phyloP scores from a whole-genome alignment of 1,284 basidiomycete genomes.

The Malassezia obtusa region DNA sequence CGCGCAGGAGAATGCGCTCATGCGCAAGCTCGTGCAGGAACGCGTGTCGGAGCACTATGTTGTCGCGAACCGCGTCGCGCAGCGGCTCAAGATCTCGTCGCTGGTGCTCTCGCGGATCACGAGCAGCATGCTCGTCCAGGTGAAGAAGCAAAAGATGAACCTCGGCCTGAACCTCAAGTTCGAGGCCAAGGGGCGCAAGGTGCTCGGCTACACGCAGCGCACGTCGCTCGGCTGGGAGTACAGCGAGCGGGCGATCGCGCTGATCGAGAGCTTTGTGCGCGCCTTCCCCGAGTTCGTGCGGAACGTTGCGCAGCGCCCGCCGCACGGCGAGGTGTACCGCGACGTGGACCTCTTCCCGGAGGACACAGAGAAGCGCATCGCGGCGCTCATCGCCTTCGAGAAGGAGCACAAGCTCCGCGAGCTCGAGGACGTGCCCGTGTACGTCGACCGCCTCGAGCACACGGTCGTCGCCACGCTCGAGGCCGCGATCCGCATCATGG shows the following conservation, averaged over 20 bases:
- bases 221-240: conserved; percentile 82
- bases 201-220: conserved; percentile 84
- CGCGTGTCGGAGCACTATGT: conserved; percentile 27
- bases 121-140: conserved; percentile 81
- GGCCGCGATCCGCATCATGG: conserved; percentile 62
- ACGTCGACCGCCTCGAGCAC: conserved; percentile 81
- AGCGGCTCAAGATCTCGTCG: conserved; percentile 28
- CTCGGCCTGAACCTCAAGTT: conserved; percentile 92
- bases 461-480: conserved; percentile 52
- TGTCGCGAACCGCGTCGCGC: conserved; percentile 29
- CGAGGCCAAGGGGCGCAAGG: conserved; percentile 89
- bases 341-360: conserved; percentile 64
- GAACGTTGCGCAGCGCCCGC: conserved; percentile 21
- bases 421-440: conserved; percentile 83
- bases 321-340: conserved; percentile 58
- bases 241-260: conserved; percentile 70
- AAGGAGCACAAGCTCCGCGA: conserved; percentile 74
- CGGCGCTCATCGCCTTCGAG: conserved; percentile 75
- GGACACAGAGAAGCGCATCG: conserved; percentile 59
- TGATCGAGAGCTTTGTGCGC: conserved; percentile 69
- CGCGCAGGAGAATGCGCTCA: conserved; percentile 30
- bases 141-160: conserved; percentile 65
- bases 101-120: conserved; percentile 68
- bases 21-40: conserved; percentile 29
- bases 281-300: conserved; percentile 40